Evolutionary conservation across 768 basidiomycete species (phyloP).

Genomic region (Kwoniella botswanensis): DNA sequence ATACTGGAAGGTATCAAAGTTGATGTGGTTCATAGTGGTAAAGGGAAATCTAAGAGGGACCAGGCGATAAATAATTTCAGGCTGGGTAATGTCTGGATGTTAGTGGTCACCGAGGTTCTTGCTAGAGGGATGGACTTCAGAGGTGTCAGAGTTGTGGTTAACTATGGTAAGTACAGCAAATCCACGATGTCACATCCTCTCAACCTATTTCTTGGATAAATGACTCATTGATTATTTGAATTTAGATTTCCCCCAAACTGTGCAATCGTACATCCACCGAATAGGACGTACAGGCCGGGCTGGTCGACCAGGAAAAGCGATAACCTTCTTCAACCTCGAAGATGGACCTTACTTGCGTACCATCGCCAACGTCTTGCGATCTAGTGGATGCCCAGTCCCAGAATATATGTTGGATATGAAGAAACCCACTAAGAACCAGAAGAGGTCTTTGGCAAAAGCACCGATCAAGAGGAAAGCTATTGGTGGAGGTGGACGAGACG

Average conservation of each 20-base stretch:
- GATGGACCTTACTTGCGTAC: constrained; percentile 91
- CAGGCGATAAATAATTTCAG: constrained; percentile 84
- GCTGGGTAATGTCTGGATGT: constrained; percentile 87
- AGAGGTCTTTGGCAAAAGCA: constrained; percentile 79
- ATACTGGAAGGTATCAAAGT: constrained; percentile 79
- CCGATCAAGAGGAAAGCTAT: constrained; percentile 68
- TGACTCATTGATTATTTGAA: not conserved
- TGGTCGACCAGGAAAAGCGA: constrained; percentile 86
- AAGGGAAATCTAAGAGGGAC: constrained; percentile 85
- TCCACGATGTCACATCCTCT: not conserved
- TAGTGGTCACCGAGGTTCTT: constrained; percentile 97
- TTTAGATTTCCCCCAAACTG: constrained; percentile 86
- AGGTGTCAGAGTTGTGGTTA: constrained; percentile 90
- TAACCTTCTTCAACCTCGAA: constrained; percentile 94
- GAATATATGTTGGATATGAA: constrained; percentile 96
- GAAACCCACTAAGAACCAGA: constrained; percentile 87
- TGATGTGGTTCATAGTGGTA: constrained; percentile 87
- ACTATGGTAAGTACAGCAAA: constrained; percentile 59
- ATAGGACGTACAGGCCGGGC: constrained; percentile 97
- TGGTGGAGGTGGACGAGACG: constrained; percentile 62
- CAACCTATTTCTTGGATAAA: not conserved
- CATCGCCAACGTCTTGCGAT: constrained; percentile 94
- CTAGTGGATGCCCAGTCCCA: constrained; percentile 87
- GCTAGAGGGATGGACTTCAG: constrained; percentile 98
- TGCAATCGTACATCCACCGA: constrained; percentile 94